Evolutionary conservation across 768 basidiomycete species (phyloP).

Genomic region (Pleurotus salmoneostramineus): DNA sequence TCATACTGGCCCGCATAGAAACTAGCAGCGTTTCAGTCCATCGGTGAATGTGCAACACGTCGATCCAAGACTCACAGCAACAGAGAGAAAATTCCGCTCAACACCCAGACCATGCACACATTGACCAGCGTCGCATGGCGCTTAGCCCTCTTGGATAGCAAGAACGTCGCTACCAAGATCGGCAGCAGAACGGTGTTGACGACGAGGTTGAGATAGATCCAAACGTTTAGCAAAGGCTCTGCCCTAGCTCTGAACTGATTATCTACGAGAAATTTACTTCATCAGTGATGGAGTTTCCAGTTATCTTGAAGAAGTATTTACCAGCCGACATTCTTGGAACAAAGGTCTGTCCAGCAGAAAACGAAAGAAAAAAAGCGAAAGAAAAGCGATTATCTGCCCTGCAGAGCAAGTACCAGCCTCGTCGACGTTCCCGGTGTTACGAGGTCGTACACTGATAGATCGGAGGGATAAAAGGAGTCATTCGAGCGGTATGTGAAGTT

Average conservation of each 20-base stretch:
- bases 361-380: slow-evolving; percentile 1
- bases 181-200: slow-evolving; percentile 41
- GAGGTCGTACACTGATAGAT: background rate
- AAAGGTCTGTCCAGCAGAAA: slow-evolving; percentile 20
- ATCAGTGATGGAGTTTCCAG: background rate
- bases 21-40: slow-evolving; percentile 12
- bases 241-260: slow-evolving; percentile 19
- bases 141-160: slow-evolving; percentile 31
- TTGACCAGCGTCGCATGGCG: slow-evolving; percentile 43
- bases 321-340: background rate
- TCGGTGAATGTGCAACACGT: background rate
- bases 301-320: too few species aligned
- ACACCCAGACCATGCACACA: slow-evolving; percentile 43
- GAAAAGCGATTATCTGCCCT: slow-evolving; percentile 11
- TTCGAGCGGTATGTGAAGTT: background rate
- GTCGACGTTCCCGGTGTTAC: background rate
- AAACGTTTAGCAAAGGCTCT: slow-evolving; percentile 27
- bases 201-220: slow-evolving; percentile 43
- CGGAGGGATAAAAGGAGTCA: background rate
- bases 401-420: slow-evolving; percentile 10
- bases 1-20: slow-evolving; percentile 35
- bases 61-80: slow-evolving; percentile 32
- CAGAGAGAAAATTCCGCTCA: slow-evolving; percentile 37
- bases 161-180: slow-evolving; percentile 38
- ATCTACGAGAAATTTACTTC: slow-evolving; percentile 14